phyloP scores from a whole-genome alignment of 495 filamentous ascomycete species.

The Trichoderma reesei region DNA sequence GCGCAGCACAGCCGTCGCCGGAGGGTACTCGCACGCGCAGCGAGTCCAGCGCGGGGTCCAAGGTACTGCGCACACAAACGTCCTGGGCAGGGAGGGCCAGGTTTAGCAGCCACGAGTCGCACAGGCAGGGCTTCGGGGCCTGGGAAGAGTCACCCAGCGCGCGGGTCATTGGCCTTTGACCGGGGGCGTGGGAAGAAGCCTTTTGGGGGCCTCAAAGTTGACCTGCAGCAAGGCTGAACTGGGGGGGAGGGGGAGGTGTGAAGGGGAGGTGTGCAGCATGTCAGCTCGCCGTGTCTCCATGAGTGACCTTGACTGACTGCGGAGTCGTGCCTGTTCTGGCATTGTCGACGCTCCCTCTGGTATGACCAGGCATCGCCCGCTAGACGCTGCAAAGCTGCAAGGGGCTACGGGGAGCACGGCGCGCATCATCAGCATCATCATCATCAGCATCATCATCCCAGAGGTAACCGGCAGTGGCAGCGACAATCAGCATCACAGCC shows the following conservation, averaged over 20 bases:
- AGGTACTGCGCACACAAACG: neutral
- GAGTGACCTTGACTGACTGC: too few relatives aligned
- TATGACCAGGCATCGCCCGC: neutral
- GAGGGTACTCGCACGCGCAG: neutral
- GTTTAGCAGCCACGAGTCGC: neutral
- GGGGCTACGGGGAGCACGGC: neutral
- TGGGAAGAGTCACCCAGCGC: slow-evolving; percentile 3
- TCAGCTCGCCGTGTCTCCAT: neutral
- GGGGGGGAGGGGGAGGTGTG: neutral
- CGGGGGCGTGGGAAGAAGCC: neutral
- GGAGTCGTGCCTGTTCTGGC: neutral
- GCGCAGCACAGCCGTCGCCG: neutral
- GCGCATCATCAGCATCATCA: slow-evolving; percentile 5
- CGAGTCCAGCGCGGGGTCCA: neutral
- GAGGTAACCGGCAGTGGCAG: neutral
- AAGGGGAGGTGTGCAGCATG: neutral
- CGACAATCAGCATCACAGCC: neutral
- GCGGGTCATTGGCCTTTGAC: neutral
- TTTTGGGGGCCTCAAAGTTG: slow-evolving; percentile 4
- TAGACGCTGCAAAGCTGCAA: neutral
- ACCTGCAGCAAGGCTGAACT: slow-evolving; percentile 9
- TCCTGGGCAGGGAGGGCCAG: neutral
- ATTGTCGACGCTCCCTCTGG: neutral
- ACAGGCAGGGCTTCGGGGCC: neutral
- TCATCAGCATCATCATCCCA: neutral